Evolutionary conservation across 345 rosid species (phyloP).

Genomic region (Cardamine occulta): DNA sequence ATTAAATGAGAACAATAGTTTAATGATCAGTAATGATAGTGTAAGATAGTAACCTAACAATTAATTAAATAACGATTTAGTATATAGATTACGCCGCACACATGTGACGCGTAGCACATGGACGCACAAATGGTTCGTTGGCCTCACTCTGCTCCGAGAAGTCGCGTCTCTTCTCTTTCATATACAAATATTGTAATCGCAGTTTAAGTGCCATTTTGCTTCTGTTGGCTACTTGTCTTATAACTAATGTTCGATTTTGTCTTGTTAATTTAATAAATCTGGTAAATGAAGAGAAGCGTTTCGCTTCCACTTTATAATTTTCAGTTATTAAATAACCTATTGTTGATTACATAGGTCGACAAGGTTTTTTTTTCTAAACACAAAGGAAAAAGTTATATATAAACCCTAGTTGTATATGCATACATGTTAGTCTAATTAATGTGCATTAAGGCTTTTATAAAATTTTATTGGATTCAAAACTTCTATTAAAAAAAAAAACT

Average conservation of each 20-base stretch:
- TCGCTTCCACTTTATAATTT: not conserved
- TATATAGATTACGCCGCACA: conserved; percentile 35
- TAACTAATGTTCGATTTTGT: not conserved
- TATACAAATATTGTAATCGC: not conserved
- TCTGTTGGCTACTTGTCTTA: conserved; percentile 24
- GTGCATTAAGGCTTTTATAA: too few species aligned
- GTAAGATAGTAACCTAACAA: conserved; percentile 12
- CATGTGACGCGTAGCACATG: conserved; percentile 32
- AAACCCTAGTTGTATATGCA: too few species aligned
- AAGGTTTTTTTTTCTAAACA: too few species aligned
- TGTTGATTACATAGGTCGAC: too few species aligned
- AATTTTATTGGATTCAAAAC: too few species aligned
- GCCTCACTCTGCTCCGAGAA: conserved; percentile 58
- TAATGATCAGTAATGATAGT: not conserved
- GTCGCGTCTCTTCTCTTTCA: conserved; percentile 51
- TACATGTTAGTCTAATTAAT: too few species aligned
- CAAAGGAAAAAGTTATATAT: too few species aligned
- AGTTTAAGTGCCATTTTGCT: conserved; percentile 26
- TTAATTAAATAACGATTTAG: not conserved
- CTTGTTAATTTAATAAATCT: not conserved
- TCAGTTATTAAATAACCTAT: not conserved
- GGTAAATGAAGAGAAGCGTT: not conserved
- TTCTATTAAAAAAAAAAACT: too few species aligned
- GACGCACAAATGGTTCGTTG: conserved; percentile 36
- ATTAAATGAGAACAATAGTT: not conserved